A percentile compares a stretch with the other conserved stretches of the same genome.
These are phyloP conservation scores for Gossypium sturtianum DNA, from an alignment of 345 rosid genomes.

Conservation along the genomic window DNA sequence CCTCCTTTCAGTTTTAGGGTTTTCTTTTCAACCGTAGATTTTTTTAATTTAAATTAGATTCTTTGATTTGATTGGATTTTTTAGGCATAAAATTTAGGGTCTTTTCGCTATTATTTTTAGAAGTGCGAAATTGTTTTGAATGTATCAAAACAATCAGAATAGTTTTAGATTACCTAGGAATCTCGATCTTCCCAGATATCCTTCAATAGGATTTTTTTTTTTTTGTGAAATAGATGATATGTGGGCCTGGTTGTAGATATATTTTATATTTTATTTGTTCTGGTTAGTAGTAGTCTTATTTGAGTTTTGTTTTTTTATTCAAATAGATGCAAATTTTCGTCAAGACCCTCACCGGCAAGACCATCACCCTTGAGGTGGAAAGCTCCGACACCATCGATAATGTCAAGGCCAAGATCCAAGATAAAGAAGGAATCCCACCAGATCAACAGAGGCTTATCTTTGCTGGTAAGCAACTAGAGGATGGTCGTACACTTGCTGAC, in stretches of 20 bases:
- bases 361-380: slow-evolving; percentile 1
- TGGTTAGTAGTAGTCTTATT: neutral
- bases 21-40: neutral
- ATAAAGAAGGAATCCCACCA: neutral
- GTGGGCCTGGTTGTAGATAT: neutral
- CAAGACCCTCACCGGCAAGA: slow-evolving; percentile 13
- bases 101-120: neutral
- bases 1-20: neutral
- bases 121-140: neutral
- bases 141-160: neutral
- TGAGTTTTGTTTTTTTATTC: neutral
- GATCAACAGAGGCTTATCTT: neutral
- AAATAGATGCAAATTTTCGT: slow-evolving; percentile 15
- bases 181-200: neutral
- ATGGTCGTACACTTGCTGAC: slow-evolving; percentile 3
- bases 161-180: neutral
- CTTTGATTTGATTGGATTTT: neutral
- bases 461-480: neutral
- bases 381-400: neutral
- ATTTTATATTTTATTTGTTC: neutral
- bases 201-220: neutral
- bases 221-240: neutral
- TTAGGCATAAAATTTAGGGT: neutral
- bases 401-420: neutral
- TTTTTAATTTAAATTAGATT: neutral